Evolutionary conservation across 2,329 filamentous ascomycete genomes (phyloP), one percentile per base, ranked within the genome.

Genomic region (Westerdykella sp.): DNA sequence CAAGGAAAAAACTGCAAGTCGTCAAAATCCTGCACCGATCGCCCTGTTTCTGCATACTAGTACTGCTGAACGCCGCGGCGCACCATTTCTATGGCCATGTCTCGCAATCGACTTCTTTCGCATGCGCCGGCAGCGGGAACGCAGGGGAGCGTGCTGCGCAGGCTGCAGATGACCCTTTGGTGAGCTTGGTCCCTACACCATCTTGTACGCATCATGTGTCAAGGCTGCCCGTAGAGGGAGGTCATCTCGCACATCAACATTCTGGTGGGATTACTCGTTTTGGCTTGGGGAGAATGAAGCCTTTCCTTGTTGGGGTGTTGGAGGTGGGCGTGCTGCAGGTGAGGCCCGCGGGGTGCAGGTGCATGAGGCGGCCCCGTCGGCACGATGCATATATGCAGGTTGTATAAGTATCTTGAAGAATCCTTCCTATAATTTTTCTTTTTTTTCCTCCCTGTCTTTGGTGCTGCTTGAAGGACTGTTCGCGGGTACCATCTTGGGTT

Each of bases 401-500:
- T 39, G 37, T 43, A 53, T 52, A 52, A 58, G 54, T 55, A 50
- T 48, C 51, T 55, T 44, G 47, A 46, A 46, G n/a, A 28, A 40
- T 15, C 46, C 43, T 45, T 46, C 45, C 50, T 50, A 54, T 54
- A 51, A 56, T 55, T 49, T 51, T 54, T 47, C 56, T 53, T 53
- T 50, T 49, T 45, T 54, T 51, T 54, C 25, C 11, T 9, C 25
- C 25, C 25, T 10, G 7, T 28, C 11, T 12, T 10, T 28, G 25
- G 25, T 28, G 25, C 25, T 28, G 25, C 25, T 28, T 12, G 9
- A 28, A 10, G 25, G 25, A 28, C 25, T 28, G 25, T 4, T 12
- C 9, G 25, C 9, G 25, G 4, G 9, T 9, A 28, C 45, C 50
- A 53, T 55, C 57, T 56, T 62, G 51, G 47, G 56, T 56, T 50